Conservation (phyloP, 257 asterid genomes). For the Fraxinus cuspidata region DNA sequence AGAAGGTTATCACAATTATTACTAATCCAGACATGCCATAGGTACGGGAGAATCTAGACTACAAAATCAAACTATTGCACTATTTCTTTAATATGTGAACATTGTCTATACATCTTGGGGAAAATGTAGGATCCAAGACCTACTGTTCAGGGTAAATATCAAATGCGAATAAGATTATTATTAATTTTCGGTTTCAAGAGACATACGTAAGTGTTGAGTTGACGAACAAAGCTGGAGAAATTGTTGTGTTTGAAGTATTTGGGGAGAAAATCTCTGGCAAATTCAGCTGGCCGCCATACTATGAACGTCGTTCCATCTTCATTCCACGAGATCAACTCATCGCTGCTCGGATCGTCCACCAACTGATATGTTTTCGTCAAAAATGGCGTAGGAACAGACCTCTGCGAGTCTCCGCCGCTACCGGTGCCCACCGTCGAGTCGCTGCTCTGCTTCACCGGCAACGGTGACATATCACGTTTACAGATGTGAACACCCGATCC, state of each 20-base stretch:
- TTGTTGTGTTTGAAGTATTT: slow-evolving; percentile 53
- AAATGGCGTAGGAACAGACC: slow-evolving; percentile 48
- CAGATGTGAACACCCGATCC: neutral
- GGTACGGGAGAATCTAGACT: neutral
- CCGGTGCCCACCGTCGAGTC: neutral
- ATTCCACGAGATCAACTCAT: slow-evolving; percentile 51
- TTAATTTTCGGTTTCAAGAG: neutral
- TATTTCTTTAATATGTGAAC: neutral
- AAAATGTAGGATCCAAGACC: neutral
- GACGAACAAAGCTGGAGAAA: slow-evolving; percentile 52
- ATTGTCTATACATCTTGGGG: no score
- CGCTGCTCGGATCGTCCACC: slow-evolving; percentile 38
- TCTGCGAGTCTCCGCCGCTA: slow-evolving; percentile 32
- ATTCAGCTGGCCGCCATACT: slow-evolving; percentile 52
- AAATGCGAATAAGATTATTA: no score
- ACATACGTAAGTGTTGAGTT: slow-evolving; percentile 44
- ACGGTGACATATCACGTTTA: neutral
- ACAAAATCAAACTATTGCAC: neutral
- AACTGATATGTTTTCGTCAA: slow-evolving; percentile 45
- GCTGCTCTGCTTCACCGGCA: neutral
- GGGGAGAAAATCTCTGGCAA: slow-evolving; percentile 50
- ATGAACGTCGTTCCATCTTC: slow-evolving; percentile 46
- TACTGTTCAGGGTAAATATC: neutral
- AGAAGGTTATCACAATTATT: neutral
- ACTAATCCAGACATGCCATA: neutral